Conservation (phyloP, 139 green algal genomes). For the Coelastrella sp. region DNA sequence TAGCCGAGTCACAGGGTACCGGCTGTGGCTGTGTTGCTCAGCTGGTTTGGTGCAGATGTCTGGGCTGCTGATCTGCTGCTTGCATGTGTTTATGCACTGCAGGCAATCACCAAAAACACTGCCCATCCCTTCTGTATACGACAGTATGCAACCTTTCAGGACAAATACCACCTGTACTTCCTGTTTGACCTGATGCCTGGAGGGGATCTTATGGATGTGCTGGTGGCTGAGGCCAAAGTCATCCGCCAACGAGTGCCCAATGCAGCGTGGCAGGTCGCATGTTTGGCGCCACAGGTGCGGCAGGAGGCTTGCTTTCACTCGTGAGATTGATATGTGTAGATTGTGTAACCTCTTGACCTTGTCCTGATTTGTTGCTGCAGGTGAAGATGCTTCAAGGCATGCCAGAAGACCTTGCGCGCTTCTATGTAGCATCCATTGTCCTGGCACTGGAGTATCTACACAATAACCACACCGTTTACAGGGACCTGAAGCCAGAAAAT, state of each 20-base stretch:
- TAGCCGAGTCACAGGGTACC: too few species aligned
- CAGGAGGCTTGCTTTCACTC: too few species aligned
- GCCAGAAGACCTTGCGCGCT: constrained; percentile 85
- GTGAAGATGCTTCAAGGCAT: constrained; percentile 85
- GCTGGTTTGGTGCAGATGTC: background rate
- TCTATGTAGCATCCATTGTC: constrained; percentile 93
- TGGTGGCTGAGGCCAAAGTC: constrained; percentile 91
- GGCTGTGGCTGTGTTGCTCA: too few species aligned
- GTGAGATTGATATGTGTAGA: too few species aligned
- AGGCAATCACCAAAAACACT: constrained; percentile 93
- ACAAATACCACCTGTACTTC: constrained; percentile 96
- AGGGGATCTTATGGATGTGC: constrained; percentile 97
- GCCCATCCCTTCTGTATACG: constrained; percentile 96
- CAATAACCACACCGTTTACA: constrained; percentile 92
- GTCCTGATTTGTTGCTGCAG: constrained; percentile 16
- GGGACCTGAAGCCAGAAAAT: constrained; percentile 98
- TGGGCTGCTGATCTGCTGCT: background rate
- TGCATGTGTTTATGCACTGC: constrained; percentile 34
- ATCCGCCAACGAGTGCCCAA: constrained; percentile 76
- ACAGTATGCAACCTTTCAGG: constrained; percentile 96
- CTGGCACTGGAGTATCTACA: constrained; percentile 97
- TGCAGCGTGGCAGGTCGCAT: constrained; percentile 57
- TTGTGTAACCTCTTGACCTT: too few species aligned
- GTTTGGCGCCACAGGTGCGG: constrained; percentile 28
- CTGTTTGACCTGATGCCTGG: constrained; percentile 95